Evolutionary conservation across 2,329 filamentous ascomycete species (phyloP), one percentile per base, ranked within the genome.

Genomic region (Aspergillus niger): DNA sequence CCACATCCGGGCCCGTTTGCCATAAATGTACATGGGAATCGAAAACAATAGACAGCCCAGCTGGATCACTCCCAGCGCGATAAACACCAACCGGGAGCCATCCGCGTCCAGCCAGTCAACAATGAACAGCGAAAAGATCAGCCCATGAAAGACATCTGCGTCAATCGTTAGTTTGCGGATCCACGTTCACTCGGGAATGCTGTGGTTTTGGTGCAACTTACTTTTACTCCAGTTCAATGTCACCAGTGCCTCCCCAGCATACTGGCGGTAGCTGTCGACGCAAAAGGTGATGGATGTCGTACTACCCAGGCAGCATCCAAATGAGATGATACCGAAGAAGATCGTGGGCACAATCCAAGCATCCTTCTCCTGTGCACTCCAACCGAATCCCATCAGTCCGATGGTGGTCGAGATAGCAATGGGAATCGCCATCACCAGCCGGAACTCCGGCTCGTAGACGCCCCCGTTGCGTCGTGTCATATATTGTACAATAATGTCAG

Each of bases 301-400:
- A 28, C 89, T 92, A 0, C 92, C 94, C 1, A 98, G 82, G 3
- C 90, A 91, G 77, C 94, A 97, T 1, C 94, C 95, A 71, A 98
- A 97, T 0, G 91, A 95, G 32, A 97, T 88, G 51, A 97, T 76
- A 6, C 94, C 94, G 66, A 98, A 97, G 79, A 98, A 97, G 3
- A 96, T 74, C 0, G 94, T 97, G 0, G 95, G 95, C 0, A 97
- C 91, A 55, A 97, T 96, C 91, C 91, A 98, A 22, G 84, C 81
- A 69, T 97, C 87, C 24, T 82, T 82, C 59, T 88, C 83, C 63
- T 91, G 76, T 0, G 90, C 91, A 8, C 90, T 92, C 95, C 94
- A 98, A n/a, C 94, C 94, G 70, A 95, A 98, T 2, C 92, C 94
- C 88, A 97, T 96, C 15, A 98, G 84, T 0, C 95, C 95, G 32